Conservation (phyloP, 225 moss, liverwort and hornwort genomes). For the Takakia lepidozioides region DNA sequence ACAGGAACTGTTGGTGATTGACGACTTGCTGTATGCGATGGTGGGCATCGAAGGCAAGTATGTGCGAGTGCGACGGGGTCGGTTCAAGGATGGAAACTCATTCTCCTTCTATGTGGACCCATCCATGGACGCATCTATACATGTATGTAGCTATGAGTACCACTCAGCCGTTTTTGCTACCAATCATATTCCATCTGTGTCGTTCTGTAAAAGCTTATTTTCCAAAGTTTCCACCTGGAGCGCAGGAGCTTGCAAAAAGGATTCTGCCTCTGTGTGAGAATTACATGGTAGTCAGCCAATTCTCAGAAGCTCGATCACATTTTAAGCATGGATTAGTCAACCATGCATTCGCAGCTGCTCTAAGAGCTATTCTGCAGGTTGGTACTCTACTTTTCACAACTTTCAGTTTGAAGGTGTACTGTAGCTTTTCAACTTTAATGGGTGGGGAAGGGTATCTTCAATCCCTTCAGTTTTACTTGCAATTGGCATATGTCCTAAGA, state of each 20-base stretch:
- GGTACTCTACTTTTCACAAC: slow-evolving; percentile 1
- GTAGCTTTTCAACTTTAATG: too few relatives aligned
- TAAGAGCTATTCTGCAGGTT: slow-evolving; percentile 90
- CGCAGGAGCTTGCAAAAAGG: slow-evolving; percentile 84
- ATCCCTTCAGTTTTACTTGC: too few relatives aligned
- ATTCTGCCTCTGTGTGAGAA: slow-evolving; percentile 89
- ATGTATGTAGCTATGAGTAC: slow-evolving; percentile 26
- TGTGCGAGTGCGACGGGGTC: slow-evolving; percentile 70
- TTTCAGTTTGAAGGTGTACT: background rate
- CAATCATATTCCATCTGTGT: background rate
- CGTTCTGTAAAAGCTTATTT: too few relatives aligned
- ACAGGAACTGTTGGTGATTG: slow-evolving; percentile 86
- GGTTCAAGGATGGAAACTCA: slow-evolving; percentile 76
- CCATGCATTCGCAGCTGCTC: slow-evolving; percentile 91
- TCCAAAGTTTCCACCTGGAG: background rate
- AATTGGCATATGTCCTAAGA: too few relatives aligned
- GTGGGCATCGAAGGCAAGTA: slow-evolving; percentile 98
- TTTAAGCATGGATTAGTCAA: slow-evolving; percentile 96
- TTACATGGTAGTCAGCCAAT: slow-evolving; percentile 79
- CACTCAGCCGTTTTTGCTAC: background rate
- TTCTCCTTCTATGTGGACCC: slow-evolving; percentile 70
- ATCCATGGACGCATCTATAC: slow-evolving; percentile 75
- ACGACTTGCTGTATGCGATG: slow-evolving; percentile 91
- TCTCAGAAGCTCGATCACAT: slow-evolving; percentile 83
- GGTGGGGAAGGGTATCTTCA: too few relatives aligned